Percentiles rank a stretch among this genome's conserved stretches.
phyloP scores from a whole-genome alignment of 169 alveolate species.

The Babesia microti region DNA sequence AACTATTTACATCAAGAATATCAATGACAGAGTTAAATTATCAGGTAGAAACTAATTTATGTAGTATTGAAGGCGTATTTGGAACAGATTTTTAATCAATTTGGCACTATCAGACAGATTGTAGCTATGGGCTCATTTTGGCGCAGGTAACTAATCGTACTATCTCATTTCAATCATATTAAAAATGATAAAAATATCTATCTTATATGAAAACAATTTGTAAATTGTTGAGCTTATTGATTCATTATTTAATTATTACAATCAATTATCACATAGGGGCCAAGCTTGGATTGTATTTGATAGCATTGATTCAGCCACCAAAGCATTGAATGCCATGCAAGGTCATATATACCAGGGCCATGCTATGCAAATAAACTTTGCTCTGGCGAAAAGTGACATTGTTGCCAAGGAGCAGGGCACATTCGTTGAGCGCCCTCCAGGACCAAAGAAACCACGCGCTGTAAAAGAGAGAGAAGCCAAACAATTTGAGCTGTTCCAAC shows the following conservation, averaged over 20 bases:
- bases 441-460: constrained; percentile 67
- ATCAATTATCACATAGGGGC: too few species aligned
- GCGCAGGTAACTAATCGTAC: too few species aligned
- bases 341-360: constrained; percentile 59
- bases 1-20: constrained; percentile 50
- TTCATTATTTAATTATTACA: too few species aligned
- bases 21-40: constrained; percentile 51
- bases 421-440: constrained; percentile 51
- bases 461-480: constrained; percentile 56
- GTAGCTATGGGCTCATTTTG: constrained; percentile 69
- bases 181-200: too few species aligned
- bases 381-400: constrained; percentile 62
- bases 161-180: too few species aligned
- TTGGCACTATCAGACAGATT: constrained; percentile 54
- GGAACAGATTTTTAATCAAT: constrained; percentile 47
- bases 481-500: constrained; percentile 46
- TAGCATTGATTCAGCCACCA: constrained; percentile 50
- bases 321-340: constrained; percentile 60
- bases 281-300: constrained; percentile 70
- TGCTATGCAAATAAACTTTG: constrained; percentile 61
- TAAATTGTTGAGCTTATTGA: too few species aligned
- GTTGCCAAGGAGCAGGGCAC: constrained; percentile 65
- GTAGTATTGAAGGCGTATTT: constrained; percentile 46
- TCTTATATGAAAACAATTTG: too few species aligned
- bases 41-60: too few species aligned